Evolutionary conservation across 768 basidiomycete genomes (phyloP), one percentile per base, ranked within the genome.

Genomic region (Pluteus cervinus): DNA sequence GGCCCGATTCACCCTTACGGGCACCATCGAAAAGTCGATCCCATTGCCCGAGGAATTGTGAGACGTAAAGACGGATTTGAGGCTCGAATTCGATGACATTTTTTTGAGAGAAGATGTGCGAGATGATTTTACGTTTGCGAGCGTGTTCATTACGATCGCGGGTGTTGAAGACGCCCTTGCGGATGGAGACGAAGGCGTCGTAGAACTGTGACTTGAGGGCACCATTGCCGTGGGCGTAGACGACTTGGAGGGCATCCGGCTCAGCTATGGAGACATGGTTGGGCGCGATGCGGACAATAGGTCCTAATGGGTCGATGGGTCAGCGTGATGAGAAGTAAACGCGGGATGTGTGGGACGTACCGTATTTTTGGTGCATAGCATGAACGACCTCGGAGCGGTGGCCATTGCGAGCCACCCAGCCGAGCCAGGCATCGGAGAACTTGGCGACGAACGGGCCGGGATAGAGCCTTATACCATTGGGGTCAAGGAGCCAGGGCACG

Each of bases 81-180:
- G 86, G 85, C 55, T 92, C 88, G 43, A 94, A 93, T 48, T 88
- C 85, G 41, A 86, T 55, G 4, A 94, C 87, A 38, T 60, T 86
- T 65, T 91, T 91, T 53, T 85, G 82, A 1, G 81, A 81, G 60
- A 87, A 87, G 49, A 88, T 81, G 52, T 86, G 78, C 1, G 86
- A 81, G 31, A 94, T 75, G 43, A 96, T 86, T 63, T 94, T 94
- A 63, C 89, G 80, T 62, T 92, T 94, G 29, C 90, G 78, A 5
- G 86, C 71, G 54, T 94, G 90, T 40, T 89, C 85, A 5, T 60
- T 53, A 22, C 87, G 76, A 51, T 84, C 75, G 30, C 87, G 77
- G 12, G 83, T 85, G 56, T 81, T 86, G 73, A 88, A 87, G 20
- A 88, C 62, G 1, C 83, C 82, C 21, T 80, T 73, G 22, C 62